Percentiles rank a stretch among this genome's conserved stretches.
Conservation (phyloP, 2,329 filamentous ascomycete genomes). For the Geosmithia flava region DNA sequence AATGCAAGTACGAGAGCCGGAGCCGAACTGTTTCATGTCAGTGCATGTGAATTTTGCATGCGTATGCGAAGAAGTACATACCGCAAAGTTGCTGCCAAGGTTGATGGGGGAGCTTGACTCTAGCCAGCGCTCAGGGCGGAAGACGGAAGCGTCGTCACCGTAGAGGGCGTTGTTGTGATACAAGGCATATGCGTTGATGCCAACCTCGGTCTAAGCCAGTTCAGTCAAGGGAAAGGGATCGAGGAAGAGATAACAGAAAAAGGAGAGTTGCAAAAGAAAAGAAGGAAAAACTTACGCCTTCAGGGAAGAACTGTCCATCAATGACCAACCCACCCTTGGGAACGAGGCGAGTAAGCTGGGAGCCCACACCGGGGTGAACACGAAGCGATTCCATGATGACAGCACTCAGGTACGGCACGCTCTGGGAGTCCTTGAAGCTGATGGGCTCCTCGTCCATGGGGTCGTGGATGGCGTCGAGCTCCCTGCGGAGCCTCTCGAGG, state of each 20-base stretch:
- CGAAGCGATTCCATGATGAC: conserved; percentile 37
- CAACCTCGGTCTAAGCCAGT: conserved; percentile 15
- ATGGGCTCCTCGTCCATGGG: conserved; percentile 4
- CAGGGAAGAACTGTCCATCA: conserved; percentile 6
- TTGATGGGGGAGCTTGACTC: conserved; percentile 4
- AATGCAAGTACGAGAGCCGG: conserved; percentile 37
- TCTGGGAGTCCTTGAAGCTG: conserved; percentile 13
- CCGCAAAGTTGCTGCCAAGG: conserved; percentile 3
- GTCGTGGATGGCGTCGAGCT: conserved; percentile 10
- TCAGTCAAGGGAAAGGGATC: neutral
- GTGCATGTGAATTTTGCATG: too few relatives aligned
- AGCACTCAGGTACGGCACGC: conserved; percentile 21
- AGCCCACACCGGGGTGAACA: conserved; percentile 30
- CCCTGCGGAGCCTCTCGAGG: conserved; percentile 9
- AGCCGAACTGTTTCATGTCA: conserved; percentile 29
- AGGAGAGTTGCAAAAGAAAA: neutral
- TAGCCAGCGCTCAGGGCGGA: conserved; percentile 23
- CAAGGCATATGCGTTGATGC: conserved; percentile 26
- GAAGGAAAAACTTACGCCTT: conserved; percentile 1
- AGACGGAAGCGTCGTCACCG: conserved; percentile 20
- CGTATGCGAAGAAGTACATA: conserved; percentile 2
- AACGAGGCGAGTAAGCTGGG: conserved; percentile 31
- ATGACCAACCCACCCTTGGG: conserved; percentile 28
- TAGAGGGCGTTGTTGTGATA: conserved; percentile 26
- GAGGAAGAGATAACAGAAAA: neutral